Conservation (phyloP, 768 basidiomycete genomes). For the Neoboletus magnificus region DNA sequence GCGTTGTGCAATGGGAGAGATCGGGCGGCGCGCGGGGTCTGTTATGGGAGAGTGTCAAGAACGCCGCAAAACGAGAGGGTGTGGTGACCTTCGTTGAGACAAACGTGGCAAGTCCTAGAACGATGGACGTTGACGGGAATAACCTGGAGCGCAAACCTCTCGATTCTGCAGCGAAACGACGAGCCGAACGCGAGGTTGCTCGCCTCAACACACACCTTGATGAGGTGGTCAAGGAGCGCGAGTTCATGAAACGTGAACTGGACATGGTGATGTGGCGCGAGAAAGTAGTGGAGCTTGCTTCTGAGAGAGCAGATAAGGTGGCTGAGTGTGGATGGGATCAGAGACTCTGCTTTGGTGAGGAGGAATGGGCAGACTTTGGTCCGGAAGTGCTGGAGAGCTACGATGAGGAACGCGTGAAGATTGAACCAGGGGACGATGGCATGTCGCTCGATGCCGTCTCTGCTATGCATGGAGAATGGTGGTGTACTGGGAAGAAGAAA, state of each 20-base stretch:
- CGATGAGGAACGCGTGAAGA: conserved; percentile 43
- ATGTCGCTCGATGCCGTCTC: conserved; percentile 36
- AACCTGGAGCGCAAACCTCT: conserved; percentile 8
- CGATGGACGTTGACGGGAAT: conserved; percentile 19
- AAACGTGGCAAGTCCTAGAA: conserved; percentile 22
- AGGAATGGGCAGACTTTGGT: conserved; percentile 71
- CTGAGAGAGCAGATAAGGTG: conserved; percentile 58
- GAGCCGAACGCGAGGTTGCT: conserved; percentile 53
- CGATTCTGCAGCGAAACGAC: conserved; percentile 41
- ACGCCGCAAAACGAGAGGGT: conserved; percentile 67
- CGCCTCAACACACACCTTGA: conserved; percentile 53
- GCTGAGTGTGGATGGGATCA: conserved; percentile 88
- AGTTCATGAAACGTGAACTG: conserved; percentile 64
- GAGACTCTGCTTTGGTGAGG: conserved; percentile 78
- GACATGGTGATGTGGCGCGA: conserved; percentile 71
- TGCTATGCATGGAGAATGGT: conserved; percentile 54
- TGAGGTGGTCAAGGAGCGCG: conserved; percentile 56
- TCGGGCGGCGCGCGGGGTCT: conserved; percentile 59
- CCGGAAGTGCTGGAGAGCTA: conserved; percentile 68
- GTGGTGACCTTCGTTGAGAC: conserved; percentile 50
- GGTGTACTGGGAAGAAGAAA: conserved; percentile 72
- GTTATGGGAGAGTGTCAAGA: conserved; percentile 74
- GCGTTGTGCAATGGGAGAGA: conserved; percentile 59
- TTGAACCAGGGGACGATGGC: conserved; percentile 32
- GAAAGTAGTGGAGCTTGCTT: conserved; percentile 62